Percentiles rank a stretch among this genome's conserved stretches.
Conservation (phyloP, 1,139 yeast genomes). For the Taphrina pruni region DNA sequence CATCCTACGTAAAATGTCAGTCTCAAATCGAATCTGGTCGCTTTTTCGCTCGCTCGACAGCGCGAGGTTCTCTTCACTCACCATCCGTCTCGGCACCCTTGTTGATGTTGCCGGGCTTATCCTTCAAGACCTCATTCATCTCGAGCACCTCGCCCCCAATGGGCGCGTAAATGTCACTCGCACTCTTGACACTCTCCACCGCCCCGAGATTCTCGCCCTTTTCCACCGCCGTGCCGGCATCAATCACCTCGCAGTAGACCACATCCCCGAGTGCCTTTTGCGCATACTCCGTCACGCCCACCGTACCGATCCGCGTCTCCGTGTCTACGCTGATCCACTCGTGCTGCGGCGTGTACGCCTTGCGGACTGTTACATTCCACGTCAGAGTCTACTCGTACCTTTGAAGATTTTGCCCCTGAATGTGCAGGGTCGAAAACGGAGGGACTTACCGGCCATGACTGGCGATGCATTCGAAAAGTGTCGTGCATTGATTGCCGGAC, state of each 20-base stretch:
- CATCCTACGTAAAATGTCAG: slow-evolving; percentile 61
- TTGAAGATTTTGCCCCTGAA: no score
- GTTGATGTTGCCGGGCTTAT: slow-evolving; percentile 78
- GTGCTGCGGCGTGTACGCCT: slow-evolving; percentile 68
- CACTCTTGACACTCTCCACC: slow-evolving; percentile 92
- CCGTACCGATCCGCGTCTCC: slow-evolving; percentile 63
- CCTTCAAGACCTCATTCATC: slow-evolving; percentile 69
- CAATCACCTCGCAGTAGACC: slow-evolving; percentile 89
- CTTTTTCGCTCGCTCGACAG: no score
- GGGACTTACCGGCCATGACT: neutral
- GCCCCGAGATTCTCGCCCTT: slow-evolving; percentile 87
- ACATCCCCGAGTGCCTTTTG: slow-evolving; percentile 98
- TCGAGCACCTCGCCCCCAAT: slow-evolving; percentile 77
- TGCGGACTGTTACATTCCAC: slow-evolving; percentile 15
- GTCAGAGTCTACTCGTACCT: no score
- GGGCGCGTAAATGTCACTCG: slow-evolving; percentile 91
- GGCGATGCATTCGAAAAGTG: neutral
- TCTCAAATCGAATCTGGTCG: no score
- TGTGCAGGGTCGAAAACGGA: no score
- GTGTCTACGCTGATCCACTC: slow-evolving; percentile 91
- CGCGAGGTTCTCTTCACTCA: neutral
- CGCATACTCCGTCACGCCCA: slow-evolving; percentile 94
- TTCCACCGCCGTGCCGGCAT: slow-evolving; percentile 67
- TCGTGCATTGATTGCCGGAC: neutral
- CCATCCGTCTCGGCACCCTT: slow-evolving; percentile 63